Evolutionary conservation across 495 filamentous ascomycete genomes (phyloP).

Genomic region (Xanthoparmelia taractica): DNA sequence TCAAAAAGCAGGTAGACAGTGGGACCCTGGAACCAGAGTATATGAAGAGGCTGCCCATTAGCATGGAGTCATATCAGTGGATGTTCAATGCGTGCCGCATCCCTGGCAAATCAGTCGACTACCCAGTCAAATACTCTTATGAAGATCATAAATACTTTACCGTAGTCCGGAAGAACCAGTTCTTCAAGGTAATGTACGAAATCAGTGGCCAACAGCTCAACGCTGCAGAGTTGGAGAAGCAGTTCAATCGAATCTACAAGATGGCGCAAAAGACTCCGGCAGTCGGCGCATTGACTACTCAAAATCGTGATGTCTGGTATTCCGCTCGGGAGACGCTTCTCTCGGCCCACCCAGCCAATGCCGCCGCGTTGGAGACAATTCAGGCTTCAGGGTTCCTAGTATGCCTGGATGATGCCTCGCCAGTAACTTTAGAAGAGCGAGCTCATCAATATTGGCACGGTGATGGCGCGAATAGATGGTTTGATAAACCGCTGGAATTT

Average conservation of each 20-base stretch:
- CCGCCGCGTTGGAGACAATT: constrained; percentile 65
- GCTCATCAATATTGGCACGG: constrained; percentile 98
- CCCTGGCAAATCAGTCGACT: constrained; percentile 72
- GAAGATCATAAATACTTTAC: constrained; percentile 75
- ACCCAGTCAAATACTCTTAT: constrained; percentile 71
- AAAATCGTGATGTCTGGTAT: constrained; percentile 91
- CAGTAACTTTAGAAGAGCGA: constrained; percentile 91
- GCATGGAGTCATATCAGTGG: constrained; percentile 95
- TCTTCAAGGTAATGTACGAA: constrained; percentile 78
- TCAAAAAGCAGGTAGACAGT: constrained; percentile 84
- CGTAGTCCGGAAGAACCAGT: constrained; percentile 89
- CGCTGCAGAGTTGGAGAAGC: constrained; percentile 75
- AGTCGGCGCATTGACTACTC: constrained; percentile 77
- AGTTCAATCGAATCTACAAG: constrained; percentile 81
- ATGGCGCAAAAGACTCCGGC: constrained; percentile 60
- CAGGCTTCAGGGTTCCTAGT: constrained; percentile 88
- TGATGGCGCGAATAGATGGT: constrained; percentile 92
- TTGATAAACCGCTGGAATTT: constrained; percentile 96
- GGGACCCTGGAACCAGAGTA: constrained; percentile 91
- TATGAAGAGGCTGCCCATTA: constrained; percentile 90
- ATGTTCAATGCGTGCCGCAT: constrained; percentile 97
- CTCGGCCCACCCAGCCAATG: constrained; percentile 66
- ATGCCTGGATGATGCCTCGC: constrained; percentile 88
- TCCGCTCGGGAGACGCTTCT: constrained; percentile 73
- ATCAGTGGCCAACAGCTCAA: constrained; percentile 76